These are phyloP conservation scores for Rhizoctonia solani DNA, from an alignment of 1,284 basidiomycete species.

Conservation along the genomic window DNA sequence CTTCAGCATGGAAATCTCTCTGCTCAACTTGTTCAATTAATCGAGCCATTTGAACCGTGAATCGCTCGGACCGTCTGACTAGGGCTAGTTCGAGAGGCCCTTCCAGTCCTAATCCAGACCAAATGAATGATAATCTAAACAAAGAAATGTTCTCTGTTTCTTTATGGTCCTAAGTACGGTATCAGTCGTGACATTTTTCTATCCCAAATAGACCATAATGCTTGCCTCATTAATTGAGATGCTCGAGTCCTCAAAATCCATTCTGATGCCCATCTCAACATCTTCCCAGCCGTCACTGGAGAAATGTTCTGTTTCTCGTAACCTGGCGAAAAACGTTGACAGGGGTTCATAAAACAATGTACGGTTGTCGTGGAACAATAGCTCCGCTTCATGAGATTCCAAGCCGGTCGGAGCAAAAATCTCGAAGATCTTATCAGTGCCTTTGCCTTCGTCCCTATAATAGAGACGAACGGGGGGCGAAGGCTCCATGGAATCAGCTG, in stretches of 20 bases:
- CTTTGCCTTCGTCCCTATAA: not conserved
- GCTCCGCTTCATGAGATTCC: not conserved
- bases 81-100: slow-evolving; percentile 2
- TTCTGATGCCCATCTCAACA: slow-evolving; percentile 13
- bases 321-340: slow-evolving; percentile 12
- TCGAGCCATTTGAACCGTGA: slow-evolving; percentile 11
- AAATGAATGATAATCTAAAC: slow-evolving; percentile 21
- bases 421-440: not conserved
- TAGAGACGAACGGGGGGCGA: slow-evolving; percentile 27
- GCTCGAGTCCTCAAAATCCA: not conserved
- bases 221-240: slow-evolving; percentile 26
- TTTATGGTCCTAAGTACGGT: slow-evolving; percentile 13
- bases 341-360: slow-evolving; percentile 28
- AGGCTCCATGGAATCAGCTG: slow-evolving; percentile 31
- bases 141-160: slow-evolving; percentile 18
- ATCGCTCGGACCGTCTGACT: slow-evolving; percentile 1
- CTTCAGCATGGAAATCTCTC: slow-evolving; percentile 2
- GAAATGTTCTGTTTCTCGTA: slow-evolving; percentile 21
- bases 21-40: slow-evolving; percentile 24
- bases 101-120: slow-evolving; percentile 21
- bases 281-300: slow-evolving; percentile 15
- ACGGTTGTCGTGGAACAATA: slow-evolving; percentile 24
- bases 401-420: slow-evolving; percentile 5
- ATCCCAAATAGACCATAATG: not conserved
- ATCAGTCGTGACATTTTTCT: not conserved